Evolutionary conservation across 1,284 basidiomycete species (phyloP), one percentile per base, ranked within the genome.

Genomic region (Peniophora sp.): DNA sequence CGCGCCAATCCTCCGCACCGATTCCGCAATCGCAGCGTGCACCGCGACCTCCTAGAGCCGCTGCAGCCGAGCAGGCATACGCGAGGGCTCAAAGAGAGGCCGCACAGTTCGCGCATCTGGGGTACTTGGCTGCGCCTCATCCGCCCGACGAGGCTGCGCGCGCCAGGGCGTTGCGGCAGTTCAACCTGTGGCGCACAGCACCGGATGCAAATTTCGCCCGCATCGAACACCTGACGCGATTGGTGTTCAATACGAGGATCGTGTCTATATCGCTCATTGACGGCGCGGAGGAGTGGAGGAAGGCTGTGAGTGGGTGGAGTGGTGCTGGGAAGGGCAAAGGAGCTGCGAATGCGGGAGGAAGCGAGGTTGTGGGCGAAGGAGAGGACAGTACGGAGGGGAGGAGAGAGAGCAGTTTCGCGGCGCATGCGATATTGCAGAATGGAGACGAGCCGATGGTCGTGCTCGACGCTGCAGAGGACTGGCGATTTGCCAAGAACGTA

Each of bases 161-260:
- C 18, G 69, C 88, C 39, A 75, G 89, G 47, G 92, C 92, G 3
- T 66, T 96, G 59, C 84, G 88, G 68, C 87, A 87, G 82, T 93
- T 89, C 70, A 92, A 92, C 58, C 88, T 95, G 27, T 83, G 91
- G 75, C 82, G 89, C 56, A 92, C 91, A 0, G 81, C 82, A 15
- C 75, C 84, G 15, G 92, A 97, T 63, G 72, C 81, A 57, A 96
- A 96, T 64, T 97, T 97, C 64, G 93, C 97, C 66, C 81, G 94
- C 18, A 95, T 97, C 55, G 85, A 78, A 57, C 91, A 79, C 73
- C 76, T 97, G 47, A 89, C 88, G 49, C 96, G 95, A 70, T 73
- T 97, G 24, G 94, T 97, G 12, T 97, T 97, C 69, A 89, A 82
- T 62, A 90, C 92, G 1, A 91, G 90, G 62, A 82, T 88, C 22